Percentiles rank a stretch among this genome's conserved stretches.
These are phyloP conservation scores for Saccharomycopsis sp. DNA, from an alignment of 805 yeast species.

Conservation along the genomic window DNA sequence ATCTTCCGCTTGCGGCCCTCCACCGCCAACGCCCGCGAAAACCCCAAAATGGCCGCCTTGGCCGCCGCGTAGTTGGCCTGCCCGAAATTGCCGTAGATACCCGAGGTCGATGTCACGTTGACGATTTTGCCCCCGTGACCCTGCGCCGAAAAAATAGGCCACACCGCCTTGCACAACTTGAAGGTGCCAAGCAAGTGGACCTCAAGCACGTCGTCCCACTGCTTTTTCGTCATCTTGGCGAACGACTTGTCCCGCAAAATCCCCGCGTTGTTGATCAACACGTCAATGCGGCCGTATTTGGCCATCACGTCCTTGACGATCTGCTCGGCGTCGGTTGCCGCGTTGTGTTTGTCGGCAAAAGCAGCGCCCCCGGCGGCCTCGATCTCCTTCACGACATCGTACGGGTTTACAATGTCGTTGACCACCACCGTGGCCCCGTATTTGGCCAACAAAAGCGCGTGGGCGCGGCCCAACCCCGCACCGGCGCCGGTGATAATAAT, in stretches of 20 bases:
- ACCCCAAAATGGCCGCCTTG: constrained; percentile 80
- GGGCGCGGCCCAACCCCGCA: constrained; percentile 87
- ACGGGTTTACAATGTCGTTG: constrained; percentile 78
- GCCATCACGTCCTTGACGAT: constrained; percentile 73
- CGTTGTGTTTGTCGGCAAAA: constrained; percentile 77
- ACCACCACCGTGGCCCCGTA: constrained; percentile 95
- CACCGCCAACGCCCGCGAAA: constrained; percentile 78
- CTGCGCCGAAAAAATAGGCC: constrained; percentile 83
- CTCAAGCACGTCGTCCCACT: constrained; percentile 74
- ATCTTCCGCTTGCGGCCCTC: constrained; percentile 83
- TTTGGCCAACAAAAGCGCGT: constrained; percentile 76
- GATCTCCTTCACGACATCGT: constrained; percentile 68
- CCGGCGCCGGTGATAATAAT: constrained; percentile 95
- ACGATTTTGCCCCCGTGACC: constrained; percentile 66
- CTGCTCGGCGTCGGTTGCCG: constrained; percentile 63
- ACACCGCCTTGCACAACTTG: constrained; percentile 77
- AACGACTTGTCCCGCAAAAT: constrained; percentile 86
- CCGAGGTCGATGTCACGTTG: constrained; percentile 92
- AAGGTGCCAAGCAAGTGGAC: constrained; percentile 82
- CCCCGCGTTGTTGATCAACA: constrained; percentile 90
- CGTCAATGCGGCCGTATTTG: constrained; percentile 76
- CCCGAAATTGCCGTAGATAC: constrained; percentile 96
- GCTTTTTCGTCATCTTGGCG: constrained; percentile 71
- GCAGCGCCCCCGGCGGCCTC: constrained; percentile 62
- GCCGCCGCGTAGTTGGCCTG: constrained; percentile 96